Conservation (phyloP, 2,329 filamentous ascomycete genomes). For the Teratosphaeria nubilosa region DNA sequence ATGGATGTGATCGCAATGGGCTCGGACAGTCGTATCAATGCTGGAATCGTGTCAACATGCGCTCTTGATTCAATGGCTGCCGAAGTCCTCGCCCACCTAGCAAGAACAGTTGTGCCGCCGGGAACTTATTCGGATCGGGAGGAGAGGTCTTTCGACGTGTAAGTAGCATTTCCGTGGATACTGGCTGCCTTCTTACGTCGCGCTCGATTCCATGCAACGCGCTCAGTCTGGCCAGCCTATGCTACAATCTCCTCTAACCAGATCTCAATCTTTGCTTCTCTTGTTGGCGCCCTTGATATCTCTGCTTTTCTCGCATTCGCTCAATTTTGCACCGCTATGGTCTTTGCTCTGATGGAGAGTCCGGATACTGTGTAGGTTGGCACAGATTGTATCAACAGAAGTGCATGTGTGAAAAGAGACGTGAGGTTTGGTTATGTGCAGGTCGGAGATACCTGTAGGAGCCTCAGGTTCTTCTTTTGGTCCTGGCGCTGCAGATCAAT, state of each 20-base stretch:
- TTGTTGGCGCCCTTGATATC: not conserved
- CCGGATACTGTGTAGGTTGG: not conserved
- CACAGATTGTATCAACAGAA: not conserved
- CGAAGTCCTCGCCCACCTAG: slow-evolving; percentile 52
- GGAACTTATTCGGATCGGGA: slow-evolving; percentile 64
- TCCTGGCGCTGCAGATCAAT: not conserved
- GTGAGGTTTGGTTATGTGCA: not conserved
- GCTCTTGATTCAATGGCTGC: not conserved
- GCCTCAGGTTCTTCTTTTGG: not conserved
- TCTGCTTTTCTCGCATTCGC: not conserved
- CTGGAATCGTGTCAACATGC: slow-evolving; percentile 35
- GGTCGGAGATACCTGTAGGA: not conserved
- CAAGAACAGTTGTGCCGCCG: slow-evolving; percentile 69
- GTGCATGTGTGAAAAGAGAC: not conserved
- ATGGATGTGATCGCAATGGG: slow-evolving; percentile 89
- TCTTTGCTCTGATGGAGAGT: not conserved
- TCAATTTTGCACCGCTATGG: not conserved
- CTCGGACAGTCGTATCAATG: slow-evolving; percentile 84
- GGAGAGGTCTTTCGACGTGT: slow-evolving; percentile 42
- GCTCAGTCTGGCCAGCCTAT: not conserved
- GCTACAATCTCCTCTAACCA: not conserved
- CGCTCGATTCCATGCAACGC: not conserved
- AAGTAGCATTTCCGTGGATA: slow-evolving; percentile 42
- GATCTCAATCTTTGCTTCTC: not conserved
- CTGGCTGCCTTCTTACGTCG: slow-evolving; percentile 14